phyloP scores from a whole-genome alignment of 2,329 filamentous ascomycete genomes.

The Volutella citrinella region DNA sequence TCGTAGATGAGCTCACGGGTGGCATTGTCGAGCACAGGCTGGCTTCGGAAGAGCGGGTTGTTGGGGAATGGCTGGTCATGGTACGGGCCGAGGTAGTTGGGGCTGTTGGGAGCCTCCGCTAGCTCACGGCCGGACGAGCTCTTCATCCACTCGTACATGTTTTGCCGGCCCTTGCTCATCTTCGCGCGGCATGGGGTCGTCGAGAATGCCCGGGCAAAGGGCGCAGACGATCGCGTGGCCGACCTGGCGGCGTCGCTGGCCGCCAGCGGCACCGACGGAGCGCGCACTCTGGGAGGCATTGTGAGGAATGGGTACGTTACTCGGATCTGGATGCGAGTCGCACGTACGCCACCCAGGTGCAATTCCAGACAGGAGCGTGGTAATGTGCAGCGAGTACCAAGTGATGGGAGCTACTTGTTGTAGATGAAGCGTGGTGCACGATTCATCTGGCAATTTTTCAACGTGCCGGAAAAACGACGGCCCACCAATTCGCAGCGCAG shows the following conservation, averaged over 20 bases:
- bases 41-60: conserved; percentile 68
- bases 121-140: conserved; percentile 22
- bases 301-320: no score
- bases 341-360: no score
- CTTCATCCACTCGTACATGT: conserved; percentile 39
- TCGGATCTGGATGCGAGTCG: no score
- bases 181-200: conserved; percentile 37
- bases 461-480: conserved; percentile 10
- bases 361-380: no score
- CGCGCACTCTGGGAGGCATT: conserved; percentile 33
- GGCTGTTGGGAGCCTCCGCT: conserved; percentile 21
- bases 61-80: conserved; percentile 65
- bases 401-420: conserved; percentile 11
- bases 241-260: conserved; percentile 26
- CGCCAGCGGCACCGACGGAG: conserved; percentile 27
- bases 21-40: conserved; percentile 70
- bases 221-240: conserved; percentile 10
- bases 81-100: conserved; percentile 37
- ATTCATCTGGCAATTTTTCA: conserved; percentile 26
- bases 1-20: conserved; percentile 72
- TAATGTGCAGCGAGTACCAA: no score
- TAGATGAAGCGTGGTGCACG: conserved; percentile 4
- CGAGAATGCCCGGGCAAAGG: conserved; percentile 34
- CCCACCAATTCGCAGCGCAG: no score
- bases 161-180: conserved; percentile 34